A percentile compares a stretch with the other conserved stretches of the same genome.
Conservation (phyloP, 495 filamentous ascomycete species). For the Aspergillus indologenus region DNA sequence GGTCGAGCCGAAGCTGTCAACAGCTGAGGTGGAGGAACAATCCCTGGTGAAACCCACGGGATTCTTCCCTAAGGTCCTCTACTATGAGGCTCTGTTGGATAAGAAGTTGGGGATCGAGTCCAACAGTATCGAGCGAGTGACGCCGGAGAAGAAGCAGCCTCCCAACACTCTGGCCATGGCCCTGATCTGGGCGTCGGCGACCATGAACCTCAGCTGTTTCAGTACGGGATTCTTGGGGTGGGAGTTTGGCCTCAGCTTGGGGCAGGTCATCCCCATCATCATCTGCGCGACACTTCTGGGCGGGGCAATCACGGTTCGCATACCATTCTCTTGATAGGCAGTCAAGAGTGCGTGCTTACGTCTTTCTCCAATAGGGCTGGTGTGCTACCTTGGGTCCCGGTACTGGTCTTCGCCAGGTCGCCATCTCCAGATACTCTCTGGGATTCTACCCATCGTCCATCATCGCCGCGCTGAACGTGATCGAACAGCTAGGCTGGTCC, state of each 20-base stretch:
- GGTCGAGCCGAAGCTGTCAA: slow-evolving; percentile 49
- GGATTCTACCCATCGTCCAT: slow-evolving; percentile 33
- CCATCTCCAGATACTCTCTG: slow-evolving; percentile 55
- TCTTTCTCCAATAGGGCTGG: slow-evolving; percentile 21
- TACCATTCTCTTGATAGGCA: slow-evolving; percentile 8
- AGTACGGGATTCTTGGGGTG: slow-evolving; percentile 36
- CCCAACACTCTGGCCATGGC: slow-evolving; percentile 42
- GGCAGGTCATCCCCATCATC: slow-evolving; percentile 33
- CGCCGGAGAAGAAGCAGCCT: slow-evolving; percentile 41
- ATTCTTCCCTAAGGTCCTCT: slow-evolving; percentile 35
- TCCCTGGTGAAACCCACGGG: slow-evolving; percentile 16
- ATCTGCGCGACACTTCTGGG: slow-evolving; percentile 38
- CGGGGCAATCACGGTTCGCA: slow-evolving; percentile 44
- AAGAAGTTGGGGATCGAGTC: slow-evolving; percentile 53
- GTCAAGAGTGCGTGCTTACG: neutral
- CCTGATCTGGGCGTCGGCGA: slow-evolving; percentile 51
- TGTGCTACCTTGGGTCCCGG: slow-evolving; percentile 66
- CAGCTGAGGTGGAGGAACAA: slow-evolving; percentile 19
- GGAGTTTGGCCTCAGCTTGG: slow-evolving; percentile 36
- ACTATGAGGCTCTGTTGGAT: slow-evolving; percentile 48
- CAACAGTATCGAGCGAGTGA: slow-evolving; percentile 49
- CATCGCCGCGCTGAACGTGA: slow-evolving; percentile 30
- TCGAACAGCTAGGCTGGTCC: slow-evolving; percentile 34
- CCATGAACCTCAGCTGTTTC: slow-evolving; percentile 56
- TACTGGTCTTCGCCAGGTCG: slow-evolving; percentile 75